Conservation (phyloP, 192 early-diverging fungal species). For the Coemansia sp. region DNA sequence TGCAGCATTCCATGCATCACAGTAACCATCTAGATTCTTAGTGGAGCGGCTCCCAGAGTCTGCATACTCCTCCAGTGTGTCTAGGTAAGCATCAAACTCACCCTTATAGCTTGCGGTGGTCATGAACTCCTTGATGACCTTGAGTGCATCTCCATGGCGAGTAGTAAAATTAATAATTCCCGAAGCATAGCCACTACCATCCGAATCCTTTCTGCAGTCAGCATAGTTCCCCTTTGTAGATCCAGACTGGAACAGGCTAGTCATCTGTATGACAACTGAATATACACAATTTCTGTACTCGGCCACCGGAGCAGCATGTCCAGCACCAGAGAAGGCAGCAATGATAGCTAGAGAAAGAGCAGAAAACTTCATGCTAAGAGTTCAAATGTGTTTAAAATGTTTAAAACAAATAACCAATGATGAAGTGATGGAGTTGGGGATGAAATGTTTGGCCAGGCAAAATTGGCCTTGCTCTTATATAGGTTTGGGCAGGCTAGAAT, state of each 20-base stretch:
- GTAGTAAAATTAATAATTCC: constrained; percentile 2
- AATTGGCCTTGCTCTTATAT: background rate
- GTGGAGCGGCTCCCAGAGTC: background rate
- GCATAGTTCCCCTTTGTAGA: background rate
- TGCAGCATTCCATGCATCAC: background rate
- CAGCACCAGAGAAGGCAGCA: background rate
- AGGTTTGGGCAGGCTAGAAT: background rate
- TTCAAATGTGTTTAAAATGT: background rate
- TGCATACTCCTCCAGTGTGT: background rate
- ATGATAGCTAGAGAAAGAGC: background rate
- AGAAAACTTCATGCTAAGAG: background rate
- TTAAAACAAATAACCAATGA: background rate
- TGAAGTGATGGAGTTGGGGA: background rate
- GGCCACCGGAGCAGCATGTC: background rate
- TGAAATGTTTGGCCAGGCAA: background rate
- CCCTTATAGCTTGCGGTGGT: background rate
- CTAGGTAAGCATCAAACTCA: background rate
- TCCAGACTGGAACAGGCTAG: background rate
- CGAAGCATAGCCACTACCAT: background rate
- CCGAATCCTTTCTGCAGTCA: background rate
- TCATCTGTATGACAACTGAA: background rate
- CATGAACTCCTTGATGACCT: background rate
- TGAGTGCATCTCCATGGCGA: background rate
- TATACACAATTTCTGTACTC: background rate
- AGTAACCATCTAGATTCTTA: background rate